phyloP scores from a whole-genome alignment of 352 stramenopile genomes.

The Blastocystis sp. region DNA sequence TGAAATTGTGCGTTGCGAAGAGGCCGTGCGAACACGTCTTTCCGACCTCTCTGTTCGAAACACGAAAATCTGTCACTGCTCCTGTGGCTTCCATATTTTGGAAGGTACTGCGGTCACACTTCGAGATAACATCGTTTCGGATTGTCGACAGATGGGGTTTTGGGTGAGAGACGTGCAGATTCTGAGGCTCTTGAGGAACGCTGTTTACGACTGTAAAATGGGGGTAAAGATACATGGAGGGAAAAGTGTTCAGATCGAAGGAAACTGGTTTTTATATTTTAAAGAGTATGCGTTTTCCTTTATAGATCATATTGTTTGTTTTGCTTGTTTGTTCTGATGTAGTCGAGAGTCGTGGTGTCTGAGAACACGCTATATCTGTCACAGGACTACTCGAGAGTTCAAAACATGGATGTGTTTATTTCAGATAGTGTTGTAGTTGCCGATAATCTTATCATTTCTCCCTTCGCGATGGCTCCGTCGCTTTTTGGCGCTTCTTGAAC shows the following conservation, averaged over 20 bases:
- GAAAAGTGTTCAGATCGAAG: not conserved
- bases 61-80: not conserved
- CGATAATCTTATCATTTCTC: no score
- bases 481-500: no score
- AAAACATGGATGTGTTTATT: no score
- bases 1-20: not conserved
- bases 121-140: not conserved
- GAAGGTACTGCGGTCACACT: not conserved
- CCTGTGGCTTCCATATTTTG: not conserved
- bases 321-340: no score
- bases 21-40: not conserved
- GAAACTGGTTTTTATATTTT: not conserved
- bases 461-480: no score
- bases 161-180: not conserved
- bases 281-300: not conserved
- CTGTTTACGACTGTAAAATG: not conserved
- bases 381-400: no score
- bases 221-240: not conserved
- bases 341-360: no score
- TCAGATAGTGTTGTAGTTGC: no score
- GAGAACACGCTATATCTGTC: no score
- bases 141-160: not conserved
- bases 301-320: no score
- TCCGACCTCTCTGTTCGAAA: not conserved
- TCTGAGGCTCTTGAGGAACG: not conserved